Conservation (phyloP, 202 grass and related monocot species). For the Thinopyrum obtusiflorum region DNA sequence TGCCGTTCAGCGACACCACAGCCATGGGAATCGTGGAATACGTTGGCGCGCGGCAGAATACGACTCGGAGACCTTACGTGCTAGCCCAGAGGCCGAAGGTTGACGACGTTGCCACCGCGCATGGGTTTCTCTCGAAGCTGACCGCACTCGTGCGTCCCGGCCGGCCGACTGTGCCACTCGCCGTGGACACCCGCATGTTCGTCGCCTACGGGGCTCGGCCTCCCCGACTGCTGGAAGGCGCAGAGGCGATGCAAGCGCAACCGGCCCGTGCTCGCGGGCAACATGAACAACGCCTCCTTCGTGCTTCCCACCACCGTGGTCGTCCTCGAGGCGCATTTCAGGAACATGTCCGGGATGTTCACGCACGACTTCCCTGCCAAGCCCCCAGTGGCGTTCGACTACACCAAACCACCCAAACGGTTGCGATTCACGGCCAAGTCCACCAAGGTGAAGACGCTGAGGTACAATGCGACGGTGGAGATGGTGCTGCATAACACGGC, state of each 20-base stretch:
- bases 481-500: conserved; percentile 64
- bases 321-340: conserved; percentile 37
- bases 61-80: neutral
- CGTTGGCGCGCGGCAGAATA: neutral
- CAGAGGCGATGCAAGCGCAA: too few species aligned
- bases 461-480: conserved; percentile 55
- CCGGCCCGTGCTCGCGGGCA: too few species aligned
- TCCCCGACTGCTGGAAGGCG: too few species aligned
- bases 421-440: conserved; percentile 1
- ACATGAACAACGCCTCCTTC: too few species aligned
- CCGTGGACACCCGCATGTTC: conserved; percentile 52
- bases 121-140: conserved; percentile 40
- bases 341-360: conserved; percentile 38
- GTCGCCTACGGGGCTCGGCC: too few species aligned
- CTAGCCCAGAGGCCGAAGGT: neutral
- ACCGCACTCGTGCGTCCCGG: conserved; percentile 32
- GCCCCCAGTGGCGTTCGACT: conserved; percentile 47
- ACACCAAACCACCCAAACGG: neutral
- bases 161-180: conserved; percentile 32
- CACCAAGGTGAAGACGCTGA: conserved; percentile 47
- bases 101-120: conserved; percentile 13
- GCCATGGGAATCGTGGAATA: neutral
- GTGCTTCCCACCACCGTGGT: too few species aligned
- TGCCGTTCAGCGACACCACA: neutral
- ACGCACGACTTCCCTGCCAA: conserved; percentile 56